A percentile compares a stretch with the other conserved stretches of the same genome.
phyloP scores from a whole-genome alignment of 805 yeast species.

The Isabelozyma pseudorhagii region DNA sequence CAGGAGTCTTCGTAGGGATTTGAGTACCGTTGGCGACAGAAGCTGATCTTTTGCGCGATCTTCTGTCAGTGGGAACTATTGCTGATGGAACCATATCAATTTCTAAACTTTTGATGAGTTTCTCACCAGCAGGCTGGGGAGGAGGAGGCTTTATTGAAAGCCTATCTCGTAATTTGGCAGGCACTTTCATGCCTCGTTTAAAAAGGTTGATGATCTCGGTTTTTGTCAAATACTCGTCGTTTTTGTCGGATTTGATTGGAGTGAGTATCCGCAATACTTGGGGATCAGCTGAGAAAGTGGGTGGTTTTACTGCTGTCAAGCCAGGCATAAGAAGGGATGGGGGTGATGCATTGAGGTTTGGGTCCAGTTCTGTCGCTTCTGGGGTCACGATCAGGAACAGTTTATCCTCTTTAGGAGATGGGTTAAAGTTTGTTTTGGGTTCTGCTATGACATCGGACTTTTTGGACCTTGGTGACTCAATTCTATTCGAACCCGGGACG shows the following conservation, averaged over 20 bases:
- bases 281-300: too few species aligned
- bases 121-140: neutral
- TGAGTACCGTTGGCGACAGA: neutral
- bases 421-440: too few species aligned
- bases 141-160: neutral
- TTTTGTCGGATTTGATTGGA: neutral
- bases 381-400: too few species aligned
- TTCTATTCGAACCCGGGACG: too few species aligned
- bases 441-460: too few species aligned
- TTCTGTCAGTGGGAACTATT: slow-evolving; percentile 6
- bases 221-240: slow-evolving; percentile 8
- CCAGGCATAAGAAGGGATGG: too few species aligned
- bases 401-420: too few species aligned
- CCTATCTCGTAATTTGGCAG: slow-evolving; percentile 2
- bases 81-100: slow-evolving; percentile 19
- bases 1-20: neutral
- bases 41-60: slow-evolving; percentile 4
- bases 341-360: too few species aligned
- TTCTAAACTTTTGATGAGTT: slow-evolving; percentile 12
- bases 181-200: slow-evolving; percentile 16
- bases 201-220: slow-evolving; percentile 18
- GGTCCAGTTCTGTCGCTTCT: too few species aligned
- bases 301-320: too few species aligned
- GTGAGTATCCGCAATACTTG: too few species aligned
- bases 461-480: too few species aligned